phyloP scores from a whole-genome alignment of 345 rosid genomes.

The Moricandia moricandioides region DNA sequence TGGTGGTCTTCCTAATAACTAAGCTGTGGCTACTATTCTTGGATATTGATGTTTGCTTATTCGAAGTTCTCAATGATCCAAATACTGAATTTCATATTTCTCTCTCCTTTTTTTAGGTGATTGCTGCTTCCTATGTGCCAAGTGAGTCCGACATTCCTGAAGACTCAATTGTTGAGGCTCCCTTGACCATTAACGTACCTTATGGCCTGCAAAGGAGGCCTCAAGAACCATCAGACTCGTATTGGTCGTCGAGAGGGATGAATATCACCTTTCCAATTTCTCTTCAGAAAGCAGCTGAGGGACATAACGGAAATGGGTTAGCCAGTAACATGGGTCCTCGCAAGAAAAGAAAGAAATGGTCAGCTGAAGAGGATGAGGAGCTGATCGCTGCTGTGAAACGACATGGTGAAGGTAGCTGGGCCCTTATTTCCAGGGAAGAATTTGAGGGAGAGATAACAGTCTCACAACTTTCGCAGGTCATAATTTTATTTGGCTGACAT shows the following conservation, averaged over 20 bases:
- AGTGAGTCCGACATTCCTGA: constrained; percentile 54
- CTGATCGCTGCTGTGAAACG: constrained; percentile 70
- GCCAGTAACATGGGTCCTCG: constrained; percentile 45
- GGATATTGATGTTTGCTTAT: background rate
- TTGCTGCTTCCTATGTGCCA: constrained; percentile 75
- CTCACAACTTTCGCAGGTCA: constrained; percentile 85
- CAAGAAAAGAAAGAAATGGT: constrained; percentile 72
- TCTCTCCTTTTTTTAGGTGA: constrained; percentile 50
- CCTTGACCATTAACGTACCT: constrained; percentile 84
- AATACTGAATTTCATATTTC: constrained; percentile 3
- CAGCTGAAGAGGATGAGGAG: constrained; percentile 55
- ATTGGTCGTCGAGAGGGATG: constrained; percentile 51
- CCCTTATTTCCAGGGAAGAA: constrained; percentile 57
- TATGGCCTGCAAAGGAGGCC: constrained; percentile 44
- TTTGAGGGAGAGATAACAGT: constrained; percentile 73
- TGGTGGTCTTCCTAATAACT: constrained; percentile 1
- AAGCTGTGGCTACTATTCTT: constrained; percentile 1
- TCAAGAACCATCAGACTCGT: constrained; percentile 49
- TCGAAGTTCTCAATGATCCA: constrained; percentile 4
- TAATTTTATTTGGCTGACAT: constrained; percentile 11
- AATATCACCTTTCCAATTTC: constrained; percentile 78
- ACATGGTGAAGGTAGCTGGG: constrained; percentile 94
- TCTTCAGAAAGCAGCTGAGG: constrained; percentile 68
- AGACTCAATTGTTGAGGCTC: constrained; percentile 68
- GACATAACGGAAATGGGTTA: constrained; percentile 48